These are phyloP conservation scores for Arabidopsis hybrid DNA, from an alignment of 441 rosid species.

Conservation along the genomic window DNA sequence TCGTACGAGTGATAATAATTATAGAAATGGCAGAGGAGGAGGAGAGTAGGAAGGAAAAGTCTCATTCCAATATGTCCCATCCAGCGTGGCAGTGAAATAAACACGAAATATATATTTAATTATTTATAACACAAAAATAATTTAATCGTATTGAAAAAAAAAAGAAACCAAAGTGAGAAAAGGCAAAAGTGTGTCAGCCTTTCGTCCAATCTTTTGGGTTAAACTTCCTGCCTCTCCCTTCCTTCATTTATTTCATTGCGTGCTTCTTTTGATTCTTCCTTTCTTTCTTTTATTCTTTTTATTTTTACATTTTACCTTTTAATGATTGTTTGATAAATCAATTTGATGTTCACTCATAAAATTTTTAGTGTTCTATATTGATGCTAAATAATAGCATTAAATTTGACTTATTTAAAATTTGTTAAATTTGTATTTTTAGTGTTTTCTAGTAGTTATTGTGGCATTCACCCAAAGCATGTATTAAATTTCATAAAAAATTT, in stretches of 20 bases:
- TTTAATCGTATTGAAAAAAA: neutral
- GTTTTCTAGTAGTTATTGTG: neutral
- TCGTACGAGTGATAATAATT: slow-evolving; percentile 32
- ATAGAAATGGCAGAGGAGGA: slow-evolving; percentile 40
- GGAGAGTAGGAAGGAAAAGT: slow-evolving; percentile 43
- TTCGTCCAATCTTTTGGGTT: slow-evolving; percentile 50
- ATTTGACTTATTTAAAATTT: neutral
- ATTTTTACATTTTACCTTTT: neutral
- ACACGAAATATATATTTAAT: neutral
- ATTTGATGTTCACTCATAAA: neutral
- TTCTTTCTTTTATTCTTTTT: neutral
- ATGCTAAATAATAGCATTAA: neutral
- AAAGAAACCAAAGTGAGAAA: slow-evolving; percentile 22
- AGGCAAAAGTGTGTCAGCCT: slow-evolving; percentile 49
- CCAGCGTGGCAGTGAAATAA: slow-evolving; percentile 24
- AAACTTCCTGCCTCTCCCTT: slow-evolving; percentile 39
- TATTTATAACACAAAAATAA: neutral
- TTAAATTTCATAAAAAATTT: too few species aligned
- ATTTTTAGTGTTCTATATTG: neutral
- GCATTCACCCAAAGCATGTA: neutral
- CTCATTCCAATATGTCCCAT: slow-evolving; percentile 43
- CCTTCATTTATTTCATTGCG: slow-evolving; percentile 50
- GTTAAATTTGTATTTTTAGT: neutral
- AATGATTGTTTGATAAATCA: neutral
- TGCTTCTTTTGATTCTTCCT: slow-evolving; percentile 31